Base-by-base conservation (phyloP, 768 basidiomycete genomes). In the Boletus rubescentipes region DNA sequence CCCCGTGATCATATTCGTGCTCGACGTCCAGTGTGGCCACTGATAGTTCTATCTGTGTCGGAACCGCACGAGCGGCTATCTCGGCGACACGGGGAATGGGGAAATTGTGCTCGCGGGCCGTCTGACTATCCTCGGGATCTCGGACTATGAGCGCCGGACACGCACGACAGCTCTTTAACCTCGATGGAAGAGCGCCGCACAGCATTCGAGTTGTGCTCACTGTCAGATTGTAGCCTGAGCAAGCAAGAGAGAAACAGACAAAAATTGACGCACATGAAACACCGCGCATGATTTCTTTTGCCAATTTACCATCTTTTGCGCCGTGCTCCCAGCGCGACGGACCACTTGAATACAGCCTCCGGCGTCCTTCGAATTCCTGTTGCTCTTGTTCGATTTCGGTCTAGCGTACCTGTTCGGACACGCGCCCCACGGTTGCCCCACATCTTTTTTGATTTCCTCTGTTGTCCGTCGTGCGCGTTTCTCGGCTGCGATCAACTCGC, bases 401-500 rank as follows among this genome's bases (percentile, higher is more conserved):
- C 38, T 57, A 41, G 85, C 79, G 57, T 83, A 79, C 61, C 83
- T 87, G 63, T 85, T 81, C 12, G 85, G 78, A 29, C 78, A 73
- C 14, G 72, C 65, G 60, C 86, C 82, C 12, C 82, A 79, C n/a
- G 83, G 79, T 60, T 80, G n/a, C n/a, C n/a, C n/a, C n/a, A n/a
- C n/a, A n/a, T 88, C 72, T 84, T 87, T 67, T 81, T 84, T 2
- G 76, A 69, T 72, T 91, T 92, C 49, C 86, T 81, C 62, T 86
- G 79, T 63, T 85, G 79, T 79, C 50, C 85, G 84, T 31, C 83
- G 68, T 0, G 85, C 72, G 46, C 84, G 84, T 73, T 97, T 97
- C 73, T 98, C 87, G 18, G 75, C 69, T 1, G 95, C 90, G 4
- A 91, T 92, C 46, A 98, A 75, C 69, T 98, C 96, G 45, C 85